These are phyloP conservation scores for Backusella morwellensis DNA, from an alignment of 192 early-diverging fungal species.

Conservation along the genomic window DNA sequence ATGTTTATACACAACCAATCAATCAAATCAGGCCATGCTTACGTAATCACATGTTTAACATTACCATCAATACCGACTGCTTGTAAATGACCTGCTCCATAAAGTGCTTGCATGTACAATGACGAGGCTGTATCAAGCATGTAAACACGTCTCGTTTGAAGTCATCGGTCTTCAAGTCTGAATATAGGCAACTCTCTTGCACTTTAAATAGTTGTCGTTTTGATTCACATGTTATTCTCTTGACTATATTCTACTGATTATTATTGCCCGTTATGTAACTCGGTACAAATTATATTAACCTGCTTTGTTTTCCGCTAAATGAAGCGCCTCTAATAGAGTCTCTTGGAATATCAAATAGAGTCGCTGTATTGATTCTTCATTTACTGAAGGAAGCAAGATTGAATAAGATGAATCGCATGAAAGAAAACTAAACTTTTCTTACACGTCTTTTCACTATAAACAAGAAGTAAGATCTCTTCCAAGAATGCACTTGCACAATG, in stretches of 20 bases:
- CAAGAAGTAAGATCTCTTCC: background rate
- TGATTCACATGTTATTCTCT: background rate
- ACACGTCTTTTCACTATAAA: background rate
- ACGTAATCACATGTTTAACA: background rate
- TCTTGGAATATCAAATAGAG: background rate
- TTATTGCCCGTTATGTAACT: no score
- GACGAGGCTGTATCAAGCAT: constrained; percentile 12
- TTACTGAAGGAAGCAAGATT: background rate
- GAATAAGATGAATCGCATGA: background rate
- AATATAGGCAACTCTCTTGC: background rate
- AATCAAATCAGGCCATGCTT: background rate
- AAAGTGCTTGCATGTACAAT: constrained; percentile 15
- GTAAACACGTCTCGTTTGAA: background rate
- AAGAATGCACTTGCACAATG: background rate
- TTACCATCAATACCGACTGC: constrained; percentile 10
- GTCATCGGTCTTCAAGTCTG: background rate
- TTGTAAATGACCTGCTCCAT: background rate
- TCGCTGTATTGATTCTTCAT: background rate
- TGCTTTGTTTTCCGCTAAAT: constrained; percentile 10
- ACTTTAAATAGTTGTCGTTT: background rate
- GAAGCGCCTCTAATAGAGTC: constrained; percentile 6
- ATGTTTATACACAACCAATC: background rate
- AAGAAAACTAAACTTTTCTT: background rate
- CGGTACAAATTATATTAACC: background rate
- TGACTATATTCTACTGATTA: background rate